Evolutionary conservation across 768 basidiomycete species (phyloP), one percentile per base, ranked within the genome.

Genomic region (Coprinopsis marcescibilis): DNA sequence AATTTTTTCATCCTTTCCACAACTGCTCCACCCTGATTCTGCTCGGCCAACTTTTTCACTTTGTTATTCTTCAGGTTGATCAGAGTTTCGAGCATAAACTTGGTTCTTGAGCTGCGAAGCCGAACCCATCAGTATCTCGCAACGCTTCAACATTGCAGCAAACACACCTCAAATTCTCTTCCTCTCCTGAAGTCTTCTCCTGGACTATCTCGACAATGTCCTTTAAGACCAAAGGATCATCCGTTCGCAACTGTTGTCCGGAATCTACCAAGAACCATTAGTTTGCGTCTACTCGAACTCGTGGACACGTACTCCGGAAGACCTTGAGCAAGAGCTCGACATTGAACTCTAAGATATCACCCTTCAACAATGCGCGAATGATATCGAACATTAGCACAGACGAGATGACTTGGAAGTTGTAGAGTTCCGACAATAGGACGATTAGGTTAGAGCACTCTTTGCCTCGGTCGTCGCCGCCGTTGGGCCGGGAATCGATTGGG

Each of bases 51-150:
- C 4, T 75, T 73, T 60, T 85, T 89, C 43, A 77, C 56, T 61
- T 88, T 93, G 66, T 94, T 95, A 60, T 92, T 95, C 62, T 95
- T 95, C 46, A 98, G 76, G 61, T 94, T 91, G 4, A 76, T 78
- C 24, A 99, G 71, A 0, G 90, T 94, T 65, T 98, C 96, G 48
- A 96, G 69, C 94, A 98, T 96, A 67, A 97, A 98, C 14, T 81
- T 80, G 10, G 90, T 86, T 34, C 96, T 85, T 3, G 93, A 92
- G 61, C 90, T 96, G 53, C 14, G 39, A n/a, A 23, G 17, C 4
- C 26, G 26, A 10, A 25, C 19, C 13, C n/a, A 36, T 19, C 6
- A 47, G 15, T 40, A 45, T 19, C 41, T 4, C 27, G 39, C 11
- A 11, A 12, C 11, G 19, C 19, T 40, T 40, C 17, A 23, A 40